Conservation (phyloP, 139 green algal genomes). For the Pycnococcus provasolii region DNA sequence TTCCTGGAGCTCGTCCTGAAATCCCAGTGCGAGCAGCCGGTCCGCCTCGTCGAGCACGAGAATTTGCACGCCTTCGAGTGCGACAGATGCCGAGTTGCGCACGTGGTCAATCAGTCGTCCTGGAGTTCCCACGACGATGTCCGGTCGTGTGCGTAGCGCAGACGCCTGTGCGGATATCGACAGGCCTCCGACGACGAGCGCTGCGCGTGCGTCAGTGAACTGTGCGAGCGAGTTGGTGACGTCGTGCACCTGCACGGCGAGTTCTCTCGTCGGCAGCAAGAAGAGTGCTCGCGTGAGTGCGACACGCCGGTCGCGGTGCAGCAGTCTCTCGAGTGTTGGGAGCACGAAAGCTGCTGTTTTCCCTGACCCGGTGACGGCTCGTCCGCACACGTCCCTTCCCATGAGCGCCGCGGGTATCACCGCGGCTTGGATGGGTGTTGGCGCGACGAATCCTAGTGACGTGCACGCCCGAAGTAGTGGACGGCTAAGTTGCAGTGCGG, state of each 20-base stretch:
- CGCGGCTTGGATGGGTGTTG: slow-evolving; percentile 93
- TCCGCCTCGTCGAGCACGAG: slow-evolving; percentile 92
- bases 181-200: slow-evolving; percentile 88
- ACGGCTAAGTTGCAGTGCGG: slow-evolving; percentile 75
- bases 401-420: slow-evolving; percentile 82
- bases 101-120: slow-evolving; percentile 88
- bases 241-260: slow-evolving; percentile 87
- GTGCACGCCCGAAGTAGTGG: slow-evolving; percentile 67
- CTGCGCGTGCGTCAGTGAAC: slow-evolving; percentile 77
- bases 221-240: slow-evolving; percentile 87
- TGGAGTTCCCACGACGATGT: slow-evolving; percentile 88
- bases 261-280: slow-evolving; percentile 78
- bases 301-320: slow-evolving; percentile 62
- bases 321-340: slow-evolving; percentile 82
- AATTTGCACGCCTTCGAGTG: slow-evolving; percentile 80
- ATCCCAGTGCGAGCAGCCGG: slow-evolving; percentile 81
- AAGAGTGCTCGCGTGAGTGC: slow-evolving; percentile 67
- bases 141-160: slow-evolving; percentile 55
- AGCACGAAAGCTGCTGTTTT: slow-evolving; percentile 95
- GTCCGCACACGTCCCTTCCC: slow-evolving; percentile 87
- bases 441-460: slow-evolving; percentile 73
- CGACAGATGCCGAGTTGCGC: slow-evolving; percentile 66
- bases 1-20: slow-evolving; percentile 63
- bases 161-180: slow-evolving; percentile 63
- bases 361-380: slow-evolving; percentile 85